Percentiles rank a stretch among this genome's conserved stretches.
phyloP scores from a whole-genome alignment of 805 yeast species.

The Lipomyces mesembrius region DNA sequence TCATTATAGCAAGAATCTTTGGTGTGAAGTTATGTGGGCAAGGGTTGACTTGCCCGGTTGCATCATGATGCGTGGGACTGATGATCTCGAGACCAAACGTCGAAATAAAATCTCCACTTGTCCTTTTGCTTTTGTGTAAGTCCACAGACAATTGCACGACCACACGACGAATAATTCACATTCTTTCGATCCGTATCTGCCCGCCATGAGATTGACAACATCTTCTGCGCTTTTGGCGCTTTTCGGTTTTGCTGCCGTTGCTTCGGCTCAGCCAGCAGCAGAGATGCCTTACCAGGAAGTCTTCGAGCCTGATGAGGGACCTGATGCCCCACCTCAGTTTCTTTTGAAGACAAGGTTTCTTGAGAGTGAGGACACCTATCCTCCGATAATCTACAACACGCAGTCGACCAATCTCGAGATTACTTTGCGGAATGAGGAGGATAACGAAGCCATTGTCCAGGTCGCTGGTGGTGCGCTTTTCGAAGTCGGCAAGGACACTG shows the following conservation, averaged over 20 bases:
- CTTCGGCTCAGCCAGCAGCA: conserved; percentile 19
- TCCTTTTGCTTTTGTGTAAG: background rate
- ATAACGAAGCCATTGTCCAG: conserved; percentile 29
- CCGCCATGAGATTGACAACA: background rate
- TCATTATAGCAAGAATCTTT: no score
- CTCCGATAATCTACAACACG: conserved; percentile 40
- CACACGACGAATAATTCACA: background rate
- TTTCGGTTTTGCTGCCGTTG: conserved; percentile 5
- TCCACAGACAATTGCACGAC: background rate
- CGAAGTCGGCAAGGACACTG: conserved; percentile 20
- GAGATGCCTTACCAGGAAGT: conserved; percentile 20
- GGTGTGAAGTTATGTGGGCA: background rate
- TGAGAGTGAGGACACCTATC: conserved; percentile 9
- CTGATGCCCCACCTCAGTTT: conserved; percentile 23
- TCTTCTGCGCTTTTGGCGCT: conserved; percentile 12
- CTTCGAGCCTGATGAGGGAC: conserved; percentile 21
- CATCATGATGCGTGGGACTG: background rate
- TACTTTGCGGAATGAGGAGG: conserved; percentile 40
- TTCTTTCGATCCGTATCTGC: conserved; percentile 6
- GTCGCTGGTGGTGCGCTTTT: conserved; percentile 35
- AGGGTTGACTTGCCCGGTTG: background rate
- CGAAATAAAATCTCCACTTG: background rate
- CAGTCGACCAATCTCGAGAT: conserved; percentile 39
- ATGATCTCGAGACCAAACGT: background rate
- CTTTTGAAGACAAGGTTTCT: conserved; percentile 21